Evolutionary conservation across 2,329 filamentous ascomycete species (phyloP), one percentile per base, ranked within the genome.

Genomic region (Neonectria faginata): DNA sequence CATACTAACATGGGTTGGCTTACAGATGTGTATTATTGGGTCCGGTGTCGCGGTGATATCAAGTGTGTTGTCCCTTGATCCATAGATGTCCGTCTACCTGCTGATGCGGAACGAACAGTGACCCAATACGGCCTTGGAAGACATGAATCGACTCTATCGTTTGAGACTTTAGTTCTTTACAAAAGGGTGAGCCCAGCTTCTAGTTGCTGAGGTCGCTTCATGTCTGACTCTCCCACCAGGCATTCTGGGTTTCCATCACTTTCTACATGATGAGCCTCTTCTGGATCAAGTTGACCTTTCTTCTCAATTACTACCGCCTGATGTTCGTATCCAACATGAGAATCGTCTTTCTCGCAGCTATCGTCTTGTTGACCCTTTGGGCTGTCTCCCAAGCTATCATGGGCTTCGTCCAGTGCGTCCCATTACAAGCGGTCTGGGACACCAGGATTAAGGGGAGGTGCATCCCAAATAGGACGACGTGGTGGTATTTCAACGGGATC

Each of bases 271-370:
- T 52, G 10, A 60, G 53, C 3, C 42, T 72, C 0, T 62, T 58
- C 25, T 64, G 41, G 12, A 31, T 41, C 14, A 70, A 66, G 16
- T 50, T 72, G 65, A 60, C 67, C 3, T 69, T 71, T 11, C 47
- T 72, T 5, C 41, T 71, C 0, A 67, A 72, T 0, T 71, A 72
- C 11, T 67, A 65, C 12, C 55, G 70, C 12, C 57, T 70, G 3
- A 54, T 72, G 9, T 55, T 57, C 0, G 31, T 69, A 0, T 69
- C 70, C 1, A 36, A 25, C 2, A 64, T 70, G 63, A n/a, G 66
- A 22, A 42, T 41, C 9, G 20, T 41, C 3, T 60, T 64, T 5
- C 12, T 69, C 0, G 50, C 10, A 0, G 33, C 57, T 0, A 68
- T 72, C 2, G 11, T 56, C 0, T 33, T 65, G 5, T 33, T 70